Evolutionary conservation across 192 early-diverging fungal genomes (phyloP), one percentile per base, ranked within the genome.

Genomic region (Chytriomyces sp.): DNA sequence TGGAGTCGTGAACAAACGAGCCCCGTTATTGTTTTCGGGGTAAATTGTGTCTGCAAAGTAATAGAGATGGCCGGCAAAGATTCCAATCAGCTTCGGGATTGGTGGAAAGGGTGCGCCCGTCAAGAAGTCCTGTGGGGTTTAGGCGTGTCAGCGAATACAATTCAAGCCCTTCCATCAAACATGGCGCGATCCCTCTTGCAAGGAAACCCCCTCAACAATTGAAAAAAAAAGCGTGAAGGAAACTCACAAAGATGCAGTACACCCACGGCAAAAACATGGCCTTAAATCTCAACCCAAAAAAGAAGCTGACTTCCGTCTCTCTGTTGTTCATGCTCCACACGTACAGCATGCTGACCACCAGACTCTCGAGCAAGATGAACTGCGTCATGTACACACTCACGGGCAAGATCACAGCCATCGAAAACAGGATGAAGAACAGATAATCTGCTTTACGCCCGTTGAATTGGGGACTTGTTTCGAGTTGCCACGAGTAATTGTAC

Each of bases 241-340:
- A 16, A 82, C 80, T 70, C 77, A 80, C 79, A 49, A 83, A 71
- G 9, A 77, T 86, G 24, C 93, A 75, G 48, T 91, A 76, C 11
- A 86, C 94, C 83, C 88, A 92, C 8, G 95, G 95, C 71, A 97
- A 84, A 81, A 92, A 95, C 49, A 87, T 67, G 0, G 91, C 89
- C 83, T 89, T 86, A 72, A 95, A 93, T 61, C 77, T 82, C 48
- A 94, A 68, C 6, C 93, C 94, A 78, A 94, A 90, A 73, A 93
- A 82, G 78, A 95, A 94, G 7, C 77, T 83, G 5, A 95, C 91
- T 6, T 69, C 80, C 67, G 71, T 65, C 24, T 88, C 84, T 24
- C 84, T 78, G 65, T 89, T 82, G 75, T 89, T 79, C 82, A 88
- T 81, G n/a, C 91, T 83, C 94, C 94, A 95, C 53, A 94, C 79